These are phyloP conservation scores for Goffeauzyma gilvescens DNA, from an alignment of 768 basidiomycete species.

Conservation along the genomic window DNA sequence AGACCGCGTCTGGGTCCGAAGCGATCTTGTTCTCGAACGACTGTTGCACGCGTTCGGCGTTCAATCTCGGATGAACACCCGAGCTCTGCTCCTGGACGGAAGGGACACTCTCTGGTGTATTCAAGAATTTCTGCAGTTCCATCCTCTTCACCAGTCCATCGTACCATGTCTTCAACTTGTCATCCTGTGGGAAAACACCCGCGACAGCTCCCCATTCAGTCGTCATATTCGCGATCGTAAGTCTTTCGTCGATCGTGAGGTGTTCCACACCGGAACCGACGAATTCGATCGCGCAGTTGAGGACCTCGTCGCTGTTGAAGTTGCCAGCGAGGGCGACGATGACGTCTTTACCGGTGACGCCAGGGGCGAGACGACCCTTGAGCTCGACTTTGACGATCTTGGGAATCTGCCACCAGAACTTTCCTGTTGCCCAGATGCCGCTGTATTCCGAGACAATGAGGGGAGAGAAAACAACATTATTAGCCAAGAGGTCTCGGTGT, in stretches of 20 bases:
- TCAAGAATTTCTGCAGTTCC: constrained; percentile 51
- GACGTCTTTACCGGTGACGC: constrained; percentile 94
- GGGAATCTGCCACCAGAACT: constrained; percentile 99
- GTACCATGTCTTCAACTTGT: constrained; percentile 69
- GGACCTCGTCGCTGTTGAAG: constrained; percentile 89
- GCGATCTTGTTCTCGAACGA: constrained; percentile 38
- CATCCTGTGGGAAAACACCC: constrained; percentile 85
- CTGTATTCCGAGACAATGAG: no score
- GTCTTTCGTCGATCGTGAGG: constrained; percentile 69
- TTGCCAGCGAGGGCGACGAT: constrained; percentile 90
- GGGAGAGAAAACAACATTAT: no score
- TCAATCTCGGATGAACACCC: constrained; percentile 71
- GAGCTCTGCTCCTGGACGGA: constrained; percentile 39
- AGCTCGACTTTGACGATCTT: constrained; percentile 90
- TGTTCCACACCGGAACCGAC: constrained; percentile 65
- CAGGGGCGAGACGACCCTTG: constrained; percentile 56
- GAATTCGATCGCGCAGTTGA: constrained; percentile 94
- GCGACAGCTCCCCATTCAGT: constrained; percentile 98
- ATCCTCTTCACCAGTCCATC: constrained; percentile 50
- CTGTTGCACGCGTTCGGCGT: constrained; percentile 47
- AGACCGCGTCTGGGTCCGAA: constrained; percentile 64
- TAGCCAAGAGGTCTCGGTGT: background rate
- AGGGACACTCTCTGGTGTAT: constrained; percentile 17
- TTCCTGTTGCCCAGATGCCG: constrained; percentile 90
- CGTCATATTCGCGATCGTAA: constrained; percentile 99